Evolutionary conservation across 2,329 filamentous ascomycete genomes (phyloP), one percentile per base, ranked within the genome.

Genomic region (Colletotrichum sp.): DNA sequence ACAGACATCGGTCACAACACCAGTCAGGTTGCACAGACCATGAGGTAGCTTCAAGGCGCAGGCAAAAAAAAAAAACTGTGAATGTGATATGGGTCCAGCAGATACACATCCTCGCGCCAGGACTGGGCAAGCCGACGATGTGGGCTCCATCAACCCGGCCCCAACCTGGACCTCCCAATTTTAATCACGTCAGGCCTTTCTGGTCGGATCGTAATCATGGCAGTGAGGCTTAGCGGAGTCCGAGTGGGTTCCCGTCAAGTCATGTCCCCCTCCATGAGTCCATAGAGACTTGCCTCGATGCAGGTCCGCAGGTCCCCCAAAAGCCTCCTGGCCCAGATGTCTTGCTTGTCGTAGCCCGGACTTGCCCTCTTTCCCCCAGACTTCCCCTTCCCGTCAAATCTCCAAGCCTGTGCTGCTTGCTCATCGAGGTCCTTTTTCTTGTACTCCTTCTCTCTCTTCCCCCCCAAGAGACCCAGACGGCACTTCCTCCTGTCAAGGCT

Each of bases 141-240:
- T 76, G 63, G 73, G 55, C 13, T 76, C 72, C 72, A 44, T 72
- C 52, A 52, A 55, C 57, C 59, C 59, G 68, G 68, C n/a, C 68
- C 68, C 32, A 75, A 68, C 69, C 57, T 72, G 69, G 69, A 55
- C 73, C 73, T 72, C 57, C 73, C 73, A 76, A 76, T 76, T 76
- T 76, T 72, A 76, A 76, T 76, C 73, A 76, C 73, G 69, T 68
- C 73, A 76, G 73, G 69, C 39, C 73, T 39, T 39, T 62, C 69
- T 57, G 62, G 63, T 72, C 73, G 73, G 69, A 68, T 76, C 73
- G 57, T 76, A 72, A 72, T 76, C 69, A 76, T 72, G 69, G 73
- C 73, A 76, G 69, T 72, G 73, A 76, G 69, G 69, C 73, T 72
- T 72, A 68, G 73, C 73, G 57, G 73, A 76, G 63, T 76, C 73